Evolutionary conservation across 306 rosid genomes (phyloP), one percentile per base, ranked within the genome.

Genomic region (Dalbergia cochinchinensis): DNA sequence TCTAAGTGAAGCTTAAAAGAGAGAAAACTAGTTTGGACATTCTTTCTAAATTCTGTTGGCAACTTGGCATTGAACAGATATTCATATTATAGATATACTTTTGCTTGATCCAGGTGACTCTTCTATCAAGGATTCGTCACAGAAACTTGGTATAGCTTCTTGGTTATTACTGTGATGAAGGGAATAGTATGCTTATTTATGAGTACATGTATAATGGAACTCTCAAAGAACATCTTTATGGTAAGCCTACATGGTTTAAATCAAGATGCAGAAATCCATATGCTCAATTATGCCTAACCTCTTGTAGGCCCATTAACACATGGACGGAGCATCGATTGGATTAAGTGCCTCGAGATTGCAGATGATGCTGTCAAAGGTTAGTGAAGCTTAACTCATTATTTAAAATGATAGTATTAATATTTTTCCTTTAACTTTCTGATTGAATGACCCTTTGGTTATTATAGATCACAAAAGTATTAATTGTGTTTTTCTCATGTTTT

Each of bases 91-190:
- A 11, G 67, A 11, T 65, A 26, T 57, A 11, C 59, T 70, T 78
- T 74, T 57, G 53, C 78, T 80, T 80, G 78, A 72, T 84, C 74
- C 81, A 95, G 99, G 99, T 93, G 80, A 85, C 86, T 71, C 99
- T 95, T 72, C 94, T 95, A 64, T 95, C 99, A 77, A 91, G 99
- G 84, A 95, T 95, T 78, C 99, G 93, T 82, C 99, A 95, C 87
- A 85, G 98, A 80, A 95, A 95, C 82, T 78, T 95, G 82, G 99
- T 95, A 59, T 97, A 91, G 81, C 94, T 95, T 93, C 94, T 87
- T 51, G 99, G 99, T 4, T 95, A 86, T 84, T 91, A 94, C 72
- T 92, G 90, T 81, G 98, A 95, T 68, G 96, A 83, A 77, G 91
- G 79, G 59, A 87, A 83, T 70, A 90, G 94, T 70, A 91, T 95